Conservation (phyloP, 1,284 basidiomycete species). For the Tylopilus sp. region DNA sequence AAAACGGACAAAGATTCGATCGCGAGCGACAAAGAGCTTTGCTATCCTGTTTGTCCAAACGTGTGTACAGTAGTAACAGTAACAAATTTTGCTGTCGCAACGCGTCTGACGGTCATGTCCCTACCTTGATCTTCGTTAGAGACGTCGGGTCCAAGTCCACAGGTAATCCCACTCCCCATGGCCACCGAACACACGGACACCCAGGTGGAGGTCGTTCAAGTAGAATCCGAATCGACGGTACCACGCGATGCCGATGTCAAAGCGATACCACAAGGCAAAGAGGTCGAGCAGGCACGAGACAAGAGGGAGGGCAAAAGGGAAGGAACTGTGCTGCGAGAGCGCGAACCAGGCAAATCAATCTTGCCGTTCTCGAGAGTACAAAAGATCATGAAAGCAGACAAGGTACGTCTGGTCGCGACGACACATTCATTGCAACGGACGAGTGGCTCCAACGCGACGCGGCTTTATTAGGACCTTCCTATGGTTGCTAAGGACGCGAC, state of each 20-base stretch:
- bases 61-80: too few species aligned
- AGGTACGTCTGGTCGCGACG: constrained; percentile 41
- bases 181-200: constrained; percentile 8
- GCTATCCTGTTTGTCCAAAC: too few species aligned
- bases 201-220: constrained; percentile 10
- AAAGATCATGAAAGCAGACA: constrained; percentile 78
- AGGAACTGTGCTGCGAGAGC: constrained; percentile 20
- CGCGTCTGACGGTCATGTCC: constrained; percentile 8
- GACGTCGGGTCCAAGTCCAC: background rate
- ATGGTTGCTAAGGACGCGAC: constrained; percentile 71
- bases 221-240: background rate
- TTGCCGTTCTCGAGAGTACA: constrained; percentile 73
- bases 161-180: constrained; percentile 13
- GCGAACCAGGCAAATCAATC: constrained; percentile 62
- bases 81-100: background rate
- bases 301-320: constrained; percentile 27
- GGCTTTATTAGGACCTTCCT: constrained; percentile 63
- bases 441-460: constrained; percentile 4
- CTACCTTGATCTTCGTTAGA: background rate
- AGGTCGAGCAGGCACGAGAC: constrained; percentile 8
- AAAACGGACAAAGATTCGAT: too few species aligned
- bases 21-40: too few species aligned
- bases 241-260: constrained; percentile 16
- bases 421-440: background rate
- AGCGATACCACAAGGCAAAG: constrained; percentile 6